Conservation (phyloP, 1,139 yeast genomes). For the Kodamaea derodonti region DNA sequence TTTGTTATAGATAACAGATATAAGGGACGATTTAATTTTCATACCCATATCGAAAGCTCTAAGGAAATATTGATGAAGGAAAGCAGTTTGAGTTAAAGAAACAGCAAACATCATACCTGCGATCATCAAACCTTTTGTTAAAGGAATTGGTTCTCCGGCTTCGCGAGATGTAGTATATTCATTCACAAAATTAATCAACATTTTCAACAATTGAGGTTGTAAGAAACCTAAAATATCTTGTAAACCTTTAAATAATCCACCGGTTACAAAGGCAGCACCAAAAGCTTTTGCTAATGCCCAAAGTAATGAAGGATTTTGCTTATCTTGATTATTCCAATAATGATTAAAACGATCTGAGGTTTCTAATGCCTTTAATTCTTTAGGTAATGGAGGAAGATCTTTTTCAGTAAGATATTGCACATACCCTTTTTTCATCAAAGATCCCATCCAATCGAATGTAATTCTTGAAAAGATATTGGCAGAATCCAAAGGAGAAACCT, state of each 20-base stretch:
- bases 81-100: conserved; percentile 78
- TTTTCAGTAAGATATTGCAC: conserved; percentile 64
- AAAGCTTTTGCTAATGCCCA: conserved; percentile 64
- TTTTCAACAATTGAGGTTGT: conserved; percentile 82
- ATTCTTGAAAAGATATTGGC: conserved; percentile 81
- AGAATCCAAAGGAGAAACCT: conserved; percentile 60
- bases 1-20: conserved; percentile 76
- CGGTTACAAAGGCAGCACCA: conserved; percentile 65
- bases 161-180: conserved; percentile 53
- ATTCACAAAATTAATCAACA: conserved; percentile 76
- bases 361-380: conserved; percentile 50
- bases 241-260: conserved; percentile 70
- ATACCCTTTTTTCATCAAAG: conserved; percentile 83
- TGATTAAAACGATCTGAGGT: conserved; percentile 49
- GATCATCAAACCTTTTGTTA: conserved; percentile 79
- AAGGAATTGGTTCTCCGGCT: conserved; percentile 44
- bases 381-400: conserved; percentile 82
- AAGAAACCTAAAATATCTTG: conserved; percentile 82
- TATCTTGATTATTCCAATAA: conserved; percentile 51
- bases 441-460: conserved; percentile 91
- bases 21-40: conserved; percentile 78
- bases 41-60: conserved; percentile 87
- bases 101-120: conserved; percentile 81
- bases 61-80: conserved; percentile 90
- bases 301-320: conserved; percentile 57